Percentiles rank a stretch among this genome's conserved stretches.
phyloP scores from a whole-genome alignment of 805 yeast species.

The Saturnispora bothae region DNA sequence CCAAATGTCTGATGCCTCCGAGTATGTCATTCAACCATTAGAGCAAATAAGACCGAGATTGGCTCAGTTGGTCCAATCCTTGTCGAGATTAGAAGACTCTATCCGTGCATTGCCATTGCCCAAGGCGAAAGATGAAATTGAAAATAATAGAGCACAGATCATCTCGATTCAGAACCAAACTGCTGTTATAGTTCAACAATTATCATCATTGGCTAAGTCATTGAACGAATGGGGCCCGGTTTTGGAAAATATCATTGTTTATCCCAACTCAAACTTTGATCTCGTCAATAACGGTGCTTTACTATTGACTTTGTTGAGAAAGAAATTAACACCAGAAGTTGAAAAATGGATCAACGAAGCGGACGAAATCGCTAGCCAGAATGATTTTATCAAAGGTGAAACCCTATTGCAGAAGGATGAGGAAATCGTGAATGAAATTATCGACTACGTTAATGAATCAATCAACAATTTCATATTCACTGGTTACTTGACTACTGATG shows the following conservation, averaged over 20 bases:
- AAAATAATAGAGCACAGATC: constrained; percentile 30
- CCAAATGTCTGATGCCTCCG: neutral
- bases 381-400: neutral
- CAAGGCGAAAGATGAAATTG: constrained; percentile 20
- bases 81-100: constrained; percentile 45
- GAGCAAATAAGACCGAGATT: constrained; percentile 54
- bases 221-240: constrained; percentile 50
- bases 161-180: constrained; percentile 75
- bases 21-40: constrained; percentile 18
- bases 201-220: constrained; percentile 64
- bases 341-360: constrained; percentile 62
- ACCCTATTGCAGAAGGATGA: constrained; percentile 32
- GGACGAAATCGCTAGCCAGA: constrained; percentile 16
- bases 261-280: constrained; percentile 79
- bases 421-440: constrained; percentile 62
- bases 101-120: constrained; percentile 27
- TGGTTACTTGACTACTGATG: constrained; percentile 48
- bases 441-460: constrained; percentile 39
- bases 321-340: constrained; percentile 84
- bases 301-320: constrained; percentile 73
- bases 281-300: constrained; percentile 75
- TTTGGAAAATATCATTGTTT: constrained; percentile 61
- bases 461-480: constrained; percentile 47
- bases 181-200: constrained; percentile 72
- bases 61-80: constrained; percentile 52